Evolutionary conservation across 306 rosid genomes (phyloP), one percentile per base, ranked within the genome.

Genomic region (Ormosia semicastrata): DNA sequence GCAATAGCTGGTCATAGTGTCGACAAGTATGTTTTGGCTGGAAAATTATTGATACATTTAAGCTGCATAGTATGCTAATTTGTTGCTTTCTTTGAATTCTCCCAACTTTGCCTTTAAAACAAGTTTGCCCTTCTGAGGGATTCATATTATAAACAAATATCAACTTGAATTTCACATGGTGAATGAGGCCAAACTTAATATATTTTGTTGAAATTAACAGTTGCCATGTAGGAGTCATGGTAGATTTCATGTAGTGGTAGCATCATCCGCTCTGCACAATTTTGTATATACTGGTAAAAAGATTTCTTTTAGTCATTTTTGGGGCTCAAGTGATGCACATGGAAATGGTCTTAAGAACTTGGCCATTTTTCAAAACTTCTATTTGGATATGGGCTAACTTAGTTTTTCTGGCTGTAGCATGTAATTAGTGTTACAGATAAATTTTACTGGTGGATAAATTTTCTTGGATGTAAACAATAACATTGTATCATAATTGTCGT

Each of bases 1-100:
- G 98, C 98, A 76, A 77, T 93, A 79, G 88, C 92, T 54, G 98
- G 94, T 83, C 91, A 91, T 2, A 95, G 86, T 84, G 98, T 95
- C 43, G 96, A 93, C 54, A 93, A 89, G 99, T 95, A 93, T 69
- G 97, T 84, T 85, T 82, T 79, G 68, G 76, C 56, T 71, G 54
- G 69, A 37, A 82, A 68, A n/a, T 32, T 30, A 33, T 74, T 39
- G 74, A 53, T 37, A 54, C 66, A 18, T 44, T 77, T 66, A 37
- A 41, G 75, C 65, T 73, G 58, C 81, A 14, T 67, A 52, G 66
- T 44, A 52, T 66, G 56, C 36, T 84, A 52, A 65, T 54, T 50
- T 53, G 62, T 30, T 46, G 54, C 67, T 79, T 41, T 59, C 80
- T 71, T 72, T 67, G 75, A 76, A 50, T 50, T 84, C 59, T 36